Base-by-base conservation (phyloP, 1,284 basidiomycete genomes). In the Cryptococcus hybrid region DNA sequence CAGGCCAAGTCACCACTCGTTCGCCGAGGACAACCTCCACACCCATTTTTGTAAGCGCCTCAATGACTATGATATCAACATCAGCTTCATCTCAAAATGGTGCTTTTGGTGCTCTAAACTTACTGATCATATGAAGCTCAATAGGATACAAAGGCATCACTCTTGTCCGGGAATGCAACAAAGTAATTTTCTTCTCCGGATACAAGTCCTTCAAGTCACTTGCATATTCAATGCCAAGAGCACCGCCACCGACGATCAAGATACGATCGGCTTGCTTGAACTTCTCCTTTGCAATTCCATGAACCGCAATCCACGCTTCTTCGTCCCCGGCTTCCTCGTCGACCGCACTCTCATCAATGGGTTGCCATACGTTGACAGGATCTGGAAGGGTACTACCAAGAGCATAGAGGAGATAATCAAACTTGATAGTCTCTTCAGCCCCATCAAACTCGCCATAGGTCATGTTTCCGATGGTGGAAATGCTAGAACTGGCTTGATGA, bases 161-260 rank as follows among this genome's bases (percentile, higher is more conserved):
- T 37, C 73, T 67, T 5, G 64, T 56, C 8, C 81, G 70, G 1
- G 80, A 81, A 62, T 82, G 81, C 3, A 82, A 65, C 9, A 82
- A 66, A 0, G 80, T 81, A 50, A 82, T 73, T 12, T 69, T 54
- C 57, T 79, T 79, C 40, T 71, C 57, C 0, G 78, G 77, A 61
- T 78, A 80, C 3, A 76, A 55, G 47, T 74, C 70, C 56, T 78
- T 78, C 62, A 81, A 74, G 60, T 82, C 81, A 5, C 75, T 73
- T 4, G 81, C 79, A 63, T 78, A 81, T 64, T 82, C 76, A 48
- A 82, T 80, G 35, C 81, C 81, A 38, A 82, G 67, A 0, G 81
- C 81, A 13, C 81, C 81, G 24, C 77, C 80, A 3, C 81, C 81
- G 12, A 80, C 75, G 30, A 82, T 74, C 24, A 82, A 58, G 24